Conservation (phyloP, 371 early-diverging fungal species). For the Fennellomyces sp. region DNA sequence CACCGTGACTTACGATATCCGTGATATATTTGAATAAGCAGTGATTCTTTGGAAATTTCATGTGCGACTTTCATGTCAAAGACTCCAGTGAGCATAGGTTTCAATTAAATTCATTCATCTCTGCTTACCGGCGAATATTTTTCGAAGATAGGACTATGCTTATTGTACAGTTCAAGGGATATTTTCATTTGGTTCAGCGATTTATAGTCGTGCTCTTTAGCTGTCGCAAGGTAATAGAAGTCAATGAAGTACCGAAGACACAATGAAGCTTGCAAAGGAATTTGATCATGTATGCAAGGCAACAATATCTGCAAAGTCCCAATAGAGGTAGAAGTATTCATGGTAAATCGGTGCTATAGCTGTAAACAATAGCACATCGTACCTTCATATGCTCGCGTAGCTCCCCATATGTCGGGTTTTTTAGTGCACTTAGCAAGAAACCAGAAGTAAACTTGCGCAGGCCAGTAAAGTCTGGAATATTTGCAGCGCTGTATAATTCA, state of each 20-base stretch:
- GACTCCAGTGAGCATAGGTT: background rate
- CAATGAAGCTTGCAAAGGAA: background rate
- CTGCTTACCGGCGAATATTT: too few species aligned
- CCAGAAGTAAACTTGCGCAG: too few species aligned
- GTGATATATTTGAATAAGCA: background rate
- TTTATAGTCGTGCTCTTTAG: background rate
- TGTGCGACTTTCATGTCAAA: background rate
- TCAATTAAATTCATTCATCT: background rate
- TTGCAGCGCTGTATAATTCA: too few species aligned
- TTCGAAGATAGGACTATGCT: constrained; percentile 5
- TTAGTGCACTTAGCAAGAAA: too few species aligned
- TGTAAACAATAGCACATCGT: too few species aligned
- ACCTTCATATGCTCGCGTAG: too few species aligned
- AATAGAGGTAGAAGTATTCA: background rate
- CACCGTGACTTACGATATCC: background rate
- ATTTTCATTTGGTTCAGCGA: constrained; percentile 1
- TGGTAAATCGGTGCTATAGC: background rate
- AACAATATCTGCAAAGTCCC: constrained; percentile 5
- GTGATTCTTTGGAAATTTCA: constrained; percentile 8
- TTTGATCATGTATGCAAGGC: background rate
- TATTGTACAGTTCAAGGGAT: background rate
- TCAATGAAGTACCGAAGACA: constrained; percentile 9
- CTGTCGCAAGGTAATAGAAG: constrained; percentile 1
- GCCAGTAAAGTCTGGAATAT: too few species aligned
- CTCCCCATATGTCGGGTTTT: too few species aligned